A percentile compares a stretch with the other conserved stretches of the same genome.
Evolutionary conservation across 2,329 filamentous ascomycete species (phyloP).

Genomic region (Fonsecaea monophora): DNA sequence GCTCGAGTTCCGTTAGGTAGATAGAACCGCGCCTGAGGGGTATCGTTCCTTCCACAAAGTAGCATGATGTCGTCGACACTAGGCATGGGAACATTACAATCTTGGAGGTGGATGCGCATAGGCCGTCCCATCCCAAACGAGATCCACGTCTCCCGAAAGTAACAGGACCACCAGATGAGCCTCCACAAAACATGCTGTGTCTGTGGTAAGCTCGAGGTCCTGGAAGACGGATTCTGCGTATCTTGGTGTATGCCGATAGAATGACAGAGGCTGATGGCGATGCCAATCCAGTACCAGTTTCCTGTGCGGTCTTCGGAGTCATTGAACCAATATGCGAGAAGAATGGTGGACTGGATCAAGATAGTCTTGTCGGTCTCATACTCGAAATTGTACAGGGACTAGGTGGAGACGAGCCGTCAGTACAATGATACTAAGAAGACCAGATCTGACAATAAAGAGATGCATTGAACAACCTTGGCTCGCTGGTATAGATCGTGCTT

Average conservation of each 20-base stretch:
- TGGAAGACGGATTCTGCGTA: neutral
- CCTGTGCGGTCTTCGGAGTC: constrained; percentile 50
- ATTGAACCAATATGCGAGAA: constrained; percentile 53
- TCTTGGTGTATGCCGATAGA: constrained; percentile 51
- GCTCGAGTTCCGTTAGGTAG: too few species aligned
- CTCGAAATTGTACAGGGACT: constrained; percentile 31
- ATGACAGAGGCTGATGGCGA: constrained; percentile 52
- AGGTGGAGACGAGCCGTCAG: constrained; percentile 8
- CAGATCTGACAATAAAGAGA: neutral
- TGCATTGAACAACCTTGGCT: neutral
- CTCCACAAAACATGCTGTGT: neutral
- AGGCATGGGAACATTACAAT: constrained; percentile 12
- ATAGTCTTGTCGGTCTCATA: constrained; percentile 48
- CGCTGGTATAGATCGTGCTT: neutral
- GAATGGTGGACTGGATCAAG: constrained; percentile 52
- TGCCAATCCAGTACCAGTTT: constrained; percentile 56
- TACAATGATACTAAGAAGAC: constrained; percentile 22
- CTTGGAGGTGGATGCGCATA: constrained; percentile 14
- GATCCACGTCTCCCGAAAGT: constrained; percentile 8
- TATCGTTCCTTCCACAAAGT: too few species aligned
- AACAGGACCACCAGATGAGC: constrained; percentile 11
- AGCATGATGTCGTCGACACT: neutral
- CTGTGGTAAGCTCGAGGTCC: too few species aligned
- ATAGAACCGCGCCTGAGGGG: too few species aligned
- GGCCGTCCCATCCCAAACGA: constrained; percentile 5